Conservation (phyloP, 2,329 filamentous ascomycete genomes). For the Cladosporium cucumerinum region DNA sequence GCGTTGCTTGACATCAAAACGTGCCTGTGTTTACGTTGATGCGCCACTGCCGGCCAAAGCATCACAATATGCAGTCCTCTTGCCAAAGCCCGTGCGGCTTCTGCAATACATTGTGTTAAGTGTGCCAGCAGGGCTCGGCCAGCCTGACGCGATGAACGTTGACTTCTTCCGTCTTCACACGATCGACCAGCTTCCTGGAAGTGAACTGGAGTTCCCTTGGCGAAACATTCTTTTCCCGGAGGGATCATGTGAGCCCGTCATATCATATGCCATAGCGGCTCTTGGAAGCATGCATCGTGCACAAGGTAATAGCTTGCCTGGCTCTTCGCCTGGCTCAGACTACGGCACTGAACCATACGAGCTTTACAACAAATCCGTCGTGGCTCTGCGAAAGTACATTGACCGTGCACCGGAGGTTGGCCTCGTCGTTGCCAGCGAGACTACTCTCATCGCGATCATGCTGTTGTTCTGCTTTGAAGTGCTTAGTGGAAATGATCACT, state of each 20-base stretch:
- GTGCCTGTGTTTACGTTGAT: neutral
- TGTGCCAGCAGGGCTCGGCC: neutral
- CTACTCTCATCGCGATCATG: slow-evolving; percentile 16
- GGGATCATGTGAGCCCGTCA: neutral
- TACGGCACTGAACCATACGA: neutral
- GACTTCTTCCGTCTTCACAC: slow-evolving; percentile 10
- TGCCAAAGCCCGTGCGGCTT: slow-evolving; percentile 5
- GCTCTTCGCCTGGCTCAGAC: neutral
- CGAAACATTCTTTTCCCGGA: neutral
- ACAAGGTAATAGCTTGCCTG: neutral
- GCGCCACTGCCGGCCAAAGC: neutral
- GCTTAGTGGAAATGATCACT: slow-evolving; percentile 14
- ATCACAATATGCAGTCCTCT: neutral
- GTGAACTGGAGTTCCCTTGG: slow-evolving; percentile 7
- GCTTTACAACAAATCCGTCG: neutral
- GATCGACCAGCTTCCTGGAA: slow-evolving; percentile 2
- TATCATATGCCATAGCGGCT: neutral
- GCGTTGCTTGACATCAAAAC: slow-evolving; percentile 1
- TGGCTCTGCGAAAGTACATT: slow-evolving; percentile 4
- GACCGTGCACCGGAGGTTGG: neutral
- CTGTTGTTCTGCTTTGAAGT: slow-evolving; percentile 20
- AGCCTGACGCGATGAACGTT: neutral
- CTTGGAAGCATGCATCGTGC: slow-evolving; percentile 4
- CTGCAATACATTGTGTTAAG: neutral
- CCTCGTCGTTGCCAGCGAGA: neutral